phyloP scores from a whole-genome alignment of 1,284 basidiomycete genomes.

The Sporisorium graminicola region DNA sequence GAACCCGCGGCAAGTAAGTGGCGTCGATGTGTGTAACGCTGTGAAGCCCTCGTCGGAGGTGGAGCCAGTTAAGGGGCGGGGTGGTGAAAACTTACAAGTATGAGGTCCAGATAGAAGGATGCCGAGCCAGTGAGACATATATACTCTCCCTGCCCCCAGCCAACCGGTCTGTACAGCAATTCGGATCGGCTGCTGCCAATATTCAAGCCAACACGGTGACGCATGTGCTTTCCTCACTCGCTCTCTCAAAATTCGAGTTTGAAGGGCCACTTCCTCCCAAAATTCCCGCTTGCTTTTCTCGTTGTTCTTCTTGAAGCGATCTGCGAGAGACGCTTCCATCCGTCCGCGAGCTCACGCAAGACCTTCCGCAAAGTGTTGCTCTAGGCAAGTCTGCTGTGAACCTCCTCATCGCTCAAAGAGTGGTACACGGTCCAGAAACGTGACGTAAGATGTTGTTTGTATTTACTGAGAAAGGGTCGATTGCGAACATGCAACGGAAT shows the following conservation, averaged over 20 bases:
- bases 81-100: constrained; percentile 44
- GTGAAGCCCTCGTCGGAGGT: neutral
- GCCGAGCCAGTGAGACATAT: constrained; percentile 11
- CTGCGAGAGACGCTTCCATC: neutral
- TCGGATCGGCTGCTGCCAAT: neutral
- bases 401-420: neutral
- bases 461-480: neutral
- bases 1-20: neutral
- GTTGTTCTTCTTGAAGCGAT: neutral
- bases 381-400: neutral
- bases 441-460: neutral
- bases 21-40: neutral
- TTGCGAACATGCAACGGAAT: neutral
- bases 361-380: neutral
- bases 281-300: neutral
- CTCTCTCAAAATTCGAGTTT: constrained; percentile 31
- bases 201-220: constrained; percentile 1
- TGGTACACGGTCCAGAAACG: neutral
- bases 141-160: constrained; percentile 19
- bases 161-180: constrained; percentile 14
- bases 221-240: neutral
- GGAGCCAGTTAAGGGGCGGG: constrained; percentile 21
- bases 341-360: neutral
- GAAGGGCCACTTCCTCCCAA: constrained; percentile 13
- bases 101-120: constrained; percentile 12